These are phyloP conservation scores for Effrenium voratum DNA, from an alignment of 73 alveolate species.

Conservation along the genomic window DNA sequence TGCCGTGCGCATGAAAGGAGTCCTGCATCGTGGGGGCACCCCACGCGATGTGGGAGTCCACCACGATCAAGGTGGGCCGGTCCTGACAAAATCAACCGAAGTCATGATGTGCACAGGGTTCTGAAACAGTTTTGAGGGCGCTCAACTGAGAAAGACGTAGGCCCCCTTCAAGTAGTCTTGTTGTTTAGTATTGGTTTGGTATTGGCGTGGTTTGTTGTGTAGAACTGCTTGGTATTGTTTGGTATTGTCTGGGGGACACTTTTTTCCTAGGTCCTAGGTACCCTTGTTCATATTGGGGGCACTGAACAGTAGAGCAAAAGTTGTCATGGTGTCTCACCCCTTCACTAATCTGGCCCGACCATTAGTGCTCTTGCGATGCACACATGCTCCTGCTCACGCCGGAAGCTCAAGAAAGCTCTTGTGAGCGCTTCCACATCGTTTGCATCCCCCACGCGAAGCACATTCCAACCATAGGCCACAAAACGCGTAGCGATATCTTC, in stretches of 20 bases:
- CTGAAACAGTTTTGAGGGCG: neutral
- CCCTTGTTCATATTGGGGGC: too few species aligned
- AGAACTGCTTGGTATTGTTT: too few species aligned
- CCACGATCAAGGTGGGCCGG: slow-evolving; percentile 58
- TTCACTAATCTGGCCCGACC: too few species aligned
- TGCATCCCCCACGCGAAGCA: slow-evolving; percentile 52
- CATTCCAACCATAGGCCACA: slow-evolving; percentile 75
- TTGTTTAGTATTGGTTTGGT: too few species aligned
- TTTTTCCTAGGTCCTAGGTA: too few species aligned
- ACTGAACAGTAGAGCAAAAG: too few species aligned
- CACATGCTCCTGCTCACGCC: neutral
- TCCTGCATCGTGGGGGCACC: slow-evolving; percentile 71
- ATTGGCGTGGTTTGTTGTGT: too few species aligned
- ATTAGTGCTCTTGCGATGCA: neutral
- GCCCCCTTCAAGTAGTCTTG: too few species aligned
- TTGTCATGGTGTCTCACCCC: too few species aligned
- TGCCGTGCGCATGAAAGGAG: slow-evolving; percentile 44
- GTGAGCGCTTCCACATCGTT: slow-evolving; percentile 62
- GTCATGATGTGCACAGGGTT: neutral
- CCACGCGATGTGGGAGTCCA: slow-evolving; percentile 70
- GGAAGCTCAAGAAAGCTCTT: slow-evolving; percentile 10
- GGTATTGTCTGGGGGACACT: too few species aligned
- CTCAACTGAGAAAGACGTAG: too few species aligned
- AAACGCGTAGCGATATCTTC: slow-evolving; percentile 54
- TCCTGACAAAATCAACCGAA: too few species aligned